Evolutionary conservation across 1,284 basidiomycete genomes (phyloP).

Genomic region (Crucibulum parvulum): DNA sequence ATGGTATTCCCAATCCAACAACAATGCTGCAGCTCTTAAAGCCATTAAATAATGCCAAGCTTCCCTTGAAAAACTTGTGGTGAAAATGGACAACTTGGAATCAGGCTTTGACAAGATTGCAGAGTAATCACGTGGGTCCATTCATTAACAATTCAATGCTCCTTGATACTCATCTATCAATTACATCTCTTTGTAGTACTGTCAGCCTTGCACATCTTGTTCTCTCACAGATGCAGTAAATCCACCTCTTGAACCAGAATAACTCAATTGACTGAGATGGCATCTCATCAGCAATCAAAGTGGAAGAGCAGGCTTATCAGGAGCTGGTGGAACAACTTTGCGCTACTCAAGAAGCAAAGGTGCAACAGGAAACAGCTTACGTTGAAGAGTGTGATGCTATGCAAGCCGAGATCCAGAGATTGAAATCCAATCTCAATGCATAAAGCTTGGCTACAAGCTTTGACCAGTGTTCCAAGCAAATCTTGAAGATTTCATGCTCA

Average conservation of each 20-base stretch:
- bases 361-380: slow-evolving; percentile 57
- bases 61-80: slow-evolving; percentile 70
- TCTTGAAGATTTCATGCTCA: slow-evolving; percentile 99
- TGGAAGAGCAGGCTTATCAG: slow-evolving; percentile 72
- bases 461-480: slow-evolving; percentile 98
- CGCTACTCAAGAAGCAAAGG: slow-evolving; percentile 57
- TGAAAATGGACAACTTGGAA: slow-evolving; percentile 80
- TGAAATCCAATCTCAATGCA: slow-evolving; percentile 55
- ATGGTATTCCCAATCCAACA: slow-evolving; percentile 49
- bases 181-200: slow-evolving; percentile 55
- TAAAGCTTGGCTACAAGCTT: slow-evolving; percentile 99
- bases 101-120: slow-evolving; percentile 82
- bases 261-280: not conserved
- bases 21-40: slow-evolving; percentile 51
- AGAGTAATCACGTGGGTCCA: slow-evolving; percentile 73
- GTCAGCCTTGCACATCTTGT: slow-evolving; percentile 71
- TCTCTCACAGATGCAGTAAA: slow-evolving; percentile 73
- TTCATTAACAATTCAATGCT: not conserved
- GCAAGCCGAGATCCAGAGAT: slow-evolving; percentile 59
- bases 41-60: slow-evolving; percentile 69
- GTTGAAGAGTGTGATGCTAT: slow-evolving; percentile 60
- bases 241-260: slow-evolving; percentile 15
- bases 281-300: slow-evolving; percentile 59
- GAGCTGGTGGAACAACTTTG: slow-evolving; percentile 72
- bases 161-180: slow-evolving; percentile 3